phyloP scores from a whole-genome alignment of 441 rosid genomes.

The Arabidopsis lyrata region DNA sequence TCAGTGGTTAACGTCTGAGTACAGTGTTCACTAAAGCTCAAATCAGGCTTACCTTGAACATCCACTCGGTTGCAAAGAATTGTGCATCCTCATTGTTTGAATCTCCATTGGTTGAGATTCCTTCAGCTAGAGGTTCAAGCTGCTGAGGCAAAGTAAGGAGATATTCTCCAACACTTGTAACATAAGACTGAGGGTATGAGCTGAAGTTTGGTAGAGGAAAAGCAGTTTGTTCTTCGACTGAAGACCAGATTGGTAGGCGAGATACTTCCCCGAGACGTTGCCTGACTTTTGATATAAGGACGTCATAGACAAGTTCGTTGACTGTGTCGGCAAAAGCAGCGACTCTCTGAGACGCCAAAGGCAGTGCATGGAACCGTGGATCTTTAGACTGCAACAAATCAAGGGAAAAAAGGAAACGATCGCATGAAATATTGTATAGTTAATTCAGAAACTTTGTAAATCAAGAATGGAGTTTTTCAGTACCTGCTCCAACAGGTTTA shows the following conservation, averaged over 20 bases:
- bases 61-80: constrained; percentile 98
- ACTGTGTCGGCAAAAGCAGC: constrained; percentile 86
- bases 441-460: constrained; percentile 3
- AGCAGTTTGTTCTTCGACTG: constrained; percentile 86
- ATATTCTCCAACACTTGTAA: constrained; percentile 93
- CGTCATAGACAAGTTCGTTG: constrained; percentile 94
- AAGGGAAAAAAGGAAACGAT: neutral
- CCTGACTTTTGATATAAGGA: constrained; percentile 94
- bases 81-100: constrained; percentile 90
- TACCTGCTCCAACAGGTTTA: constrained; percentile 94
- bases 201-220: constrained; percentile 92
- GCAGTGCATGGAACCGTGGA: constrained; percentile 97
- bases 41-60: constrained; percentile 81
- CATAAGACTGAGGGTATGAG: constrained; percentile 92
- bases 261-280: constrained; percentile 90
- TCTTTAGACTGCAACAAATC: constrained; percentile 83
- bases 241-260: constrained; percentile 87
- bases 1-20: constrained; percentile 10
- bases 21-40: constrained; percentile 6
- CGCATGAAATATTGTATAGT: neutral
- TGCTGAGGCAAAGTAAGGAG: constrained; percentile 99
- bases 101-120: constrained; percentile 77
- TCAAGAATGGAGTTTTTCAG: neutral
- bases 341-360: constrained; percentile 91
- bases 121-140: constrained; percentile 98